These are phyloP conservation scores for Forsythia suspensa DNA, from an alignment of 257 asterid species.

Conservation along the genomic window DNA sequence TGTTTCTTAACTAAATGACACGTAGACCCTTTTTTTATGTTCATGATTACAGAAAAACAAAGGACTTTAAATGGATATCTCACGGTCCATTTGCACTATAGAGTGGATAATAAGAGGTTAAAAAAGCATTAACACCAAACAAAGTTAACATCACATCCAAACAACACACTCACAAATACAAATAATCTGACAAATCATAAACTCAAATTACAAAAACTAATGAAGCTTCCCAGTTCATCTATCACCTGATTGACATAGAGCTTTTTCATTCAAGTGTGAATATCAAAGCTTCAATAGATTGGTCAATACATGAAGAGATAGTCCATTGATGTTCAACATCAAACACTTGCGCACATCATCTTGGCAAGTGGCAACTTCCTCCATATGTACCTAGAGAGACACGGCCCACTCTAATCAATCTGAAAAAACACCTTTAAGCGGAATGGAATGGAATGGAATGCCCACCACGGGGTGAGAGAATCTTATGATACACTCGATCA, in stretches of 20 bases:
- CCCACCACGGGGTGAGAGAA: background rate
- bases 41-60: background rate
- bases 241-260: background rate
- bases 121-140: constrained; percentile 19
- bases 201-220: background rate
- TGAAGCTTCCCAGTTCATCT: background rate
- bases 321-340: background rate
- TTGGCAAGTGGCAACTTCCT: background rate
- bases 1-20: no score
- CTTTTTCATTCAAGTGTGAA: constrained; percentile 2
- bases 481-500: background rate
- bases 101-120: background rate
- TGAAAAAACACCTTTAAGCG: background rate
- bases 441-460: background rate
- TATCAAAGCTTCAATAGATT: constrained; percentile 1
- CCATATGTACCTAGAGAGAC: background rate
- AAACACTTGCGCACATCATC: background rate
- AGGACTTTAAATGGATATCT: background rate
- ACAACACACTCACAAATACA: background rate
- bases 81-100: no score
- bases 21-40: no score
- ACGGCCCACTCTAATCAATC: background rate
- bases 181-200: constrained; percentile 2
- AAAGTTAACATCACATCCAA: constrained; percentile 14
- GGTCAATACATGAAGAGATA: background rate